Percentiles rank a stretch among this genome's conserved stretches.
phyloP scores from a whole-genome alignment of 2,329 filamentous ascomycete genomes.

The Ophiostoma tasmaniense region DNA sequence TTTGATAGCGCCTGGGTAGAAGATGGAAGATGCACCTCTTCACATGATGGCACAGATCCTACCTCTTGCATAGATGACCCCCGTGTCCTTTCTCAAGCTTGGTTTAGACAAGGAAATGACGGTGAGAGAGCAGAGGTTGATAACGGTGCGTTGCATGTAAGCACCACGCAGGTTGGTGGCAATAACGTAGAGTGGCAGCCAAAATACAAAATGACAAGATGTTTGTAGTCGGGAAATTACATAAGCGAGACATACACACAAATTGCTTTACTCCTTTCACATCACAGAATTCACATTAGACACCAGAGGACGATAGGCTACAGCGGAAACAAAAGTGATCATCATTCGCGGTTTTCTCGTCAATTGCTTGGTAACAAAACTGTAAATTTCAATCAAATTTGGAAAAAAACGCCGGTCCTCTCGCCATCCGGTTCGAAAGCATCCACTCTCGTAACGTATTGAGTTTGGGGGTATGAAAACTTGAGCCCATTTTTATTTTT shows the following conservation, averaged over 20 bases:
- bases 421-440: slow-evolving; percentile 7
- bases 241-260: neutral
- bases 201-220: neutral
- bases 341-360: neutral
- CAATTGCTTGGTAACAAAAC: slow-evolving; percentile 1
- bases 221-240: too few species aligned
- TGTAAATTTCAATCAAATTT: slow-evolving; percentile 3
- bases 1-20: neutral
- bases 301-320: neutral
- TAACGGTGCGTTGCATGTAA: neutral
- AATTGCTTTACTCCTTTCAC: neutral
- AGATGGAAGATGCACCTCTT: neutral
- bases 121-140: neutral
- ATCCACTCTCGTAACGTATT: neutral
- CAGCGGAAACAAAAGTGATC: neutral
- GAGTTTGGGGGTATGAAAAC: slow-evolving; percentile 1
- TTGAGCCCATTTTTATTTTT: slow-evolving; percentile 2
- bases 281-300: neutral
- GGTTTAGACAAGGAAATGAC: neutral
- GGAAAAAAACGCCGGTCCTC: slow-evolving; percentile 14
- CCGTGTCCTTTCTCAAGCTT: neutral
- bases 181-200: neutral
- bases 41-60: neutral
- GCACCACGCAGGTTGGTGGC: neutral
- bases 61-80: neutral